phyloP scores from a whole-genome alignment of 371 early-diverging fungal genomes.

The Chytridium lagenaria region DNA sequence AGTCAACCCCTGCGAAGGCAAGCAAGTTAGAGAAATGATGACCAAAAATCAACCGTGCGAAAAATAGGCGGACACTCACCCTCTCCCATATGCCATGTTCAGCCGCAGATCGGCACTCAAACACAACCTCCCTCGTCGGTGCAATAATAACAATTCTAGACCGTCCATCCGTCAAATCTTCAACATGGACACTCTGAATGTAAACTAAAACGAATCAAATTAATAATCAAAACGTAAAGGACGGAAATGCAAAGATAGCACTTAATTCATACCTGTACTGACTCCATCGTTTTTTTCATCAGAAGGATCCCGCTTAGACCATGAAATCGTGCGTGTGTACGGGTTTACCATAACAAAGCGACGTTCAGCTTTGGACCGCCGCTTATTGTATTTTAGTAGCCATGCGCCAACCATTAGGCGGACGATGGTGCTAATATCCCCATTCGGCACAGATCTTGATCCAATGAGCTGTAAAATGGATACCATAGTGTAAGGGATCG shows the following conservation, averaged over 20 bases:
- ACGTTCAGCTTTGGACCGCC: constrained; percentile 25
- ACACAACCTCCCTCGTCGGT: constrained; percentile 28
- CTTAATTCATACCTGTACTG: constrained; percentile 6
- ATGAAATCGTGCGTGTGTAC: constrained; percentile 31
- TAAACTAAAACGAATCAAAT: constrained; percentile 14
- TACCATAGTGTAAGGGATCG: too few species aligned
- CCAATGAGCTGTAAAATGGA: too few species aligned
- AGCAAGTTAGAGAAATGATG: neutral
- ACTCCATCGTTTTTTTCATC: constrained; percentile 11
- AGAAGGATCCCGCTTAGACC: constrained; percentile 29
- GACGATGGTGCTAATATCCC: constrained; percentile 33
- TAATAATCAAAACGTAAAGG: neutral
- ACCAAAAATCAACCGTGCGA: neutral
- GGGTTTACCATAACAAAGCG: constrained; percentile 37
- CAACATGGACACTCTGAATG: constrained; percentile 34
- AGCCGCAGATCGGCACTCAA: constrained; percentile 24
- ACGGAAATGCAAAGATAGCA: neutral
- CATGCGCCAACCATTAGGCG: constrained; percentile 31
- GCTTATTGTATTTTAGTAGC: constrained; percentile 32
- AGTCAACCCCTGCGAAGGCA: neutral
- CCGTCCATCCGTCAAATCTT: constrained; percentile 36
- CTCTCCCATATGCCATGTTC: constrained; percentile 37
- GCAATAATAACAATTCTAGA: constrained; percentile 29
- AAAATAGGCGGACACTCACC: neutral
- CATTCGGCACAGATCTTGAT: neutral